phyloP scores from a whole-genome alignment of 1,284 basidiomycete genomes.

The Cerioporus squamosus region DNA sequence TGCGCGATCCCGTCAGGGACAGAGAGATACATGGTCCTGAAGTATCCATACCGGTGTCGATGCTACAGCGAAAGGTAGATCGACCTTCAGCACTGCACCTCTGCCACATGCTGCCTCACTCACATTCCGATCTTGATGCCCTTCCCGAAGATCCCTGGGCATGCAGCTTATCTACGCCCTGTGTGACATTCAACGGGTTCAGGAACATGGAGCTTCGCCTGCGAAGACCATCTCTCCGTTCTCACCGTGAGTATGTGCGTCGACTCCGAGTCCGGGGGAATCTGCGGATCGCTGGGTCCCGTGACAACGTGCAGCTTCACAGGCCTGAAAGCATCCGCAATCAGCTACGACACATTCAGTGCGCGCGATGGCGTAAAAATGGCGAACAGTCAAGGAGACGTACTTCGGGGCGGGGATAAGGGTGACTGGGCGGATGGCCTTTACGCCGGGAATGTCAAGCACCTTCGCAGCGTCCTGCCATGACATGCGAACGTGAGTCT shows the following conservation, averaged over 20 bases:
- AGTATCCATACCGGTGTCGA: conserved; percentile 37
- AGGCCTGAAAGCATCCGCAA: conserved; percentile 28
- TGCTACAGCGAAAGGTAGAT: conserved; percentile 18
- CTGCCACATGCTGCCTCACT: conserved; percentile 5
- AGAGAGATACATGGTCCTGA: neutral
- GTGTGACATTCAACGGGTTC: neutral
- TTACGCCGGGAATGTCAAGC: conserved; percentile 31
- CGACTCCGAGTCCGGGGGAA: conserved; percentile 38
- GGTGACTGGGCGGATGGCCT: conserved; percentile 35
- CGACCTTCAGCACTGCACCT: neutral
- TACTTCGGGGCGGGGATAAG: conserved; percentile 33
- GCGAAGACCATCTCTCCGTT: neutral
- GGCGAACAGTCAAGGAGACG: neutral
- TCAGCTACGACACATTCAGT: neutral
- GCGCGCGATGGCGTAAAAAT: too few species aligned
- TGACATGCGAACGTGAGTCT: neutral
- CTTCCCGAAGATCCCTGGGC: conserved; percentile 50
- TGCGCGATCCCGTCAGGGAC: conserved; percentile 5
- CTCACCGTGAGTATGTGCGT: conserved; percentile 40
- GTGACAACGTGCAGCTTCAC: conserved; percentile 33
- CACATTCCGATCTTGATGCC: conserved; percentile 58
- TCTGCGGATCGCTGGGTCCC: conserved; percentile 38
- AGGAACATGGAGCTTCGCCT: neutral
- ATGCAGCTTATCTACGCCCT: conserved; percentile 54
- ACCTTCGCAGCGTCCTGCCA: conserved; percentile 30